phyloP scores from a whole-genome alignment of 192 early-diverging fungal genomes.

The Mortierella alpina region DNA sequence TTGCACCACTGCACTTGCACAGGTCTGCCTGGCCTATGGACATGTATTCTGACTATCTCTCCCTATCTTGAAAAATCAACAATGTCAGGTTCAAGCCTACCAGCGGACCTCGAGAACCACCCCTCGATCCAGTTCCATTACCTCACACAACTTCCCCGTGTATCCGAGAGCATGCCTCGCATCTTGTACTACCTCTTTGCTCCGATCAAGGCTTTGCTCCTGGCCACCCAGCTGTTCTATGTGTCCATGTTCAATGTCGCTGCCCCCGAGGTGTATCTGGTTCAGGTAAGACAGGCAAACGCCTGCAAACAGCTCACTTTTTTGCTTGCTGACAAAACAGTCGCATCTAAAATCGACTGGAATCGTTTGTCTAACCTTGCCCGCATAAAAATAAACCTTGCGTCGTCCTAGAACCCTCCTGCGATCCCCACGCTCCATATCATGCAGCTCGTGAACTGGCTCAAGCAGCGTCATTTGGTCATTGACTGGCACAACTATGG shows the following conservation, averaged over 20 bases:
- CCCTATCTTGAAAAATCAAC: neutral
- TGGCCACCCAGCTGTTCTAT: slow-evolving; percentile 71
- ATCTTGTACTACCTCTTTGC: slow-evolving; percentile 75
- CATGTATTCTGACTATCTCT: too few relatives aligned
- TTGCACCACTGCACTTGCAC: too few relatives aligned
- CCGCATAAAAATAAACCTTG: neutral
- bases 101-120: slow-evolving; percentile 49
- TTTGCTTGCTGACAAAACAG: neutral
- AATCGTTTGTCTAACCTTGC: neutral
- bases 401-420: slow-evolving; percentile 85
- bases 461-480: slow-evolving; percentile 77
- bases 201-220: slow-evolving; percentile 71
- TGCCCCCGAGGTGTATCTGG: slow-evolving; percentile 73
- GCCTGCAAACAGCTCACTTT: neutral
- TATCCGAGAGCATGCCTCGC: slow-evolving; percentile 67
- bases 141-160: slow-evolving; percentile 59
- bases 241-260: slow-evolving; percentile 67
- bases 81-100: slow-evolving; percentile 31
- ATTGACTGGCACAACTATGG: slow-evolving; percentile 99
- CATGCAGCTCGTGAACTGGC: slow-evolving; percentile 71
- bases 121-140: slow-evolving; percentile 62
- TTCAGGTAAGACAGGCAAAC: slow-evolving; percentile 68
- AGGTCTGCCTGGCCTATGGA: too few relatives aligned
- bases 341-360: neutral
- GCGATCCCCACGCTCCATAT: slow-evolving; percentile 91